Conservation (phyloP, 2,329 filamentous ascomycete species). For the Penicillium sclerotigenum region DNA sequence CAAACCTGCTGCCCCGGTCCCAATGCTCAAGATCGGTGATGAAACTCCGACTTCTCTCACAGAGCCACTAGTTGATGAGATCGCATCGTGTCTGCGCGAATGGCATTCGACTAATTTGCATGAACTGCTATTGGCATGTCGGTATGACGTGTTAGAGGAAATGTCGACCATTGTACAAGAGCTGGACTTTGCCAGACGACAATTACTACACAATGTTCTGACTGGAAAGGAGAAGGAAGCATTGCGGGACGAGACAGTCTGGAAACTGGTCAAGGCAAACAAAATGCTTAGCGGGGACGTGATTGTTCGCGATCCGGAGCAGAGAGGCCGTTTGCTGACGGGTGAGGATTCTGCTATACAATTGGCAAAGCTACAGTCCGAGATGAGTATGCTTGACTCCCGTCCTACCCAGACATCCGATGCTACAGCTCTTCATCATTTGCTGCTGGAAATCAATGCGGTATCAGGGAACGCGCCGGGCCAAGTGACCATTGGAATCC, state of each 20-base stretch:
- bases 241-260: conserved; percentile 85
- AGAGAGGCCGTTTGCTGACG: conserved; percentile 80
- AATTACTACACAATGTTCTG: conserved; percentile 90
- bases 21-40: conserved; percentile 96
- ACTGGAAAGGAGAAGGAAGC: conserved; percentile 78
- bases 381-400: conserved; percentile 90
- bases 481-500: conserved; percentile 71
- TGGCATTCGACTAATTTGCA: conserved; percentile 98
- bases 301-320: conserved; percentile 84
- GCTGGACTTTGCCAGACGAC: conserved; percentile 80
- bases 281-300: conserved; percentile 91
- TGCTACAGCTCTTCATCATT: conserved; percentile 69
- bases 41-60: conserved; percentile 86
- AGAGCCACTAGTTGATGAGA: conserved; percentile 94
- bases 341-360: conserved; percentile 91
- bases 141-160: conserved; percentile 77
- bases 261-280: conserved; percentile 91
- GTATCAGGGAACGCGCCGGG: conserved; percentile 75
- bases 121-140: conserved; percentile 76
- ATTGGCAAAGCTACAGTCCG: conserved; percentile 83
- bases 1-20: conserved; percentile 86
- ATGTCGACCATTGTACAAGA: conserved; percentile 75
- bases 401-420: conserved; percentile 67
- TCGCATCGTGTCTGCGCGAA: conserved; percentile 91
- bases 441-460: conserved; percentile 79